Evolutionary conservation across 768 basidiomycete species (phyloP).

Genomic region (Xerocomus brunneocitrinus): DNA sequence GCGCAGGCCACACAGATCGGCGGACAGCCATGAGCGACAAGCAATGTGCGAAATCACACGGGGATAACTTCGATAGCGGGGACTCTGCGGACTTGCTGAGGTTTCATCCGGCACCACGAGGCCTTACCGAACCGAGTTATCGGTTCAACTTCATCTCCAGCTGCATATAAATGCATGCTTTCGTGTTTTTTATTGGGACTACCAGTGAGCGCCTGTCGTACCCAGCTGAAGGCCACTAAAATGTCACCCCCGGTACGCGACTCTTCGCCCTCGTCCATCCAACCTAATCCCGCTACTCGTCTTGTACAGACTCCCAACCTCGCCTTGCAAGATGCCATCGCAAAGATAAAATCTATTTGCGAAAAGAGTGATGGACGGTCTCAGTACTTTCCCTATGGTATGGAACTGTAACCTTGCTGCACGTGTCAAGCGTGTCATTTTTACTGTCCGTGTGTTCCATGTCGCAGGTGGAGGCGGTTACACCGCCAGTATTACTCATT

Average conservation of each 20-base stretch:
- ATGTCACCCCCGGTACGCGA: neutral
- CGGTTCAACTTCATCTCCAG: neutral
- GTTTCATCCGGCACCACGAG: too few species aligned
- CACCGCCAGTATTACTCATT: constrained; percentile 10
- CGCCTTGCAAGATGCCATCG: neutral
- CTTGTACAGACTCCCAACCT: neutral
- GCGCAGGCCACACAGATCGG: neutral
- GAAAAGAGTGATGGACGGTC: neutral
- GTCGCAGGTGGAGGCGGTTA: constrained; percentile 11
- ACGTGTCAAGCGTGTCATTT: neutral
- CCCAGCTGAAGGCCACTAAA: neutral
- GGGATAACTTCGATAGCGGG: too few species aligned
- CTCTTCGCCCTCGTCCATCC: neutral
- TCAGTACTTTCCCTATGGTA: constrained; percentile 9
- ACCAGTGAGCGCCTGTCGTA: neutral
- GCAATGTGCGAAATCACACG: too few species aligned
- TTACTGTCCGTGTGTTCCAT: too few species aligned
- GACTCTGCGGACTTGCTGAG: neutral
- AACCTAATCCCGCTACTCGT: neutral
- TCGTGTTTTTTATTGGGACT: neutral
- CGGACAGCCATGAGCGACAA: neutral
- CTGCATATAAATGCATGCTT: neutral
- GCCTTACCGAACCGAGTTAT: neutral
- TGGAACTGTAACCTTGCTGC: neutral
- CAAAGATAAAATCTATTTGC: constrained; percentile 1